Evolutionary conservation across 2,329 filamentous ascomycete species (phyloP), one percentile per base, ranked within the genome.

Genomic region (Exophiala xenobiotica): DNA sequence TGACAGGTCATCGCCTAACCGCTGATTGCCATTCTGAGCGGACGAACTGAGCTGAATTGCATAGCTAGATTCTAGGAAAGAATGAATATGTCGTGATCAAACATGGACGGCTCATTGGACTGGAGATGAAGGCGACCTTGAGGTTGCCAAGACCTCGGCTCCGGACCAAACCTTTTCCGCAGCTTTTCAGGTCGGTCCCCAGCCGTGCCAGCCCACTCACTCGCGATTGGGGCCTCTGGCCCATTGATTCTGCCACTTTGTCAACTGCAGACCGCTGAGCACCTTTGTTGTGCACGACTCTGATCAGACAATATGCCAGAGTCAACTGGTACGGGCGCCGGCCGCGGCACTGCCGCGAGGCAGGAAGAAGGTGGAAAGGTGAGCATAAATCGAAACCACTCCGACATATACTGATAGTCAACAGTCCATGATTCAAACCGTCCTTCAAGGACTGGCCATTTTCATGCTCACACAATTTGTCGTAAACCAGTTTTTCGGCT

Each of bases 391-490:
- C 16, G n/a, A 6, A 39, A 24, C 12, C 29, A 8, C 6, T 26
- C 19, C 37, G 2, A 41, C 14, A 19, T 37, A 14, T 42, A 43
- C 49, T 58, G 39, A 58, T 47, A 42, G 49, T 39, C 24, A 59
- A 42, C 61, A 75, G 73, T 70, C 67, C 54, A 63, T 66, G 59
- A 62, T 74, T 52, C 69, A 69, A 58, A 64, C 74, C 22, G 66
- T 74, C 49, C 63, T 78, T 51, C 81, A 84, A 67, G 79, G 76
- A 56, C 64, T 84, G 39, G 78, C 72, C 62, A 76, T 85, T 58
- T 85, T 85, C 67, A 65, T 83, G 58, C 69, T 80, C 49, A 72
- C 78, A 41, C 82, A 85, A 61, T 80, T 78, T 58, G 73, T 74
- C 31, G 75, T 82, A 54, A 76, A 75, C 59, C 76, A 80, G 55